Percentiles rank a stretch among this genome's conserved stretches.
Conservation (phyloP, 129 eudicot genomes). For the Pittosporum tobira region DNA sequence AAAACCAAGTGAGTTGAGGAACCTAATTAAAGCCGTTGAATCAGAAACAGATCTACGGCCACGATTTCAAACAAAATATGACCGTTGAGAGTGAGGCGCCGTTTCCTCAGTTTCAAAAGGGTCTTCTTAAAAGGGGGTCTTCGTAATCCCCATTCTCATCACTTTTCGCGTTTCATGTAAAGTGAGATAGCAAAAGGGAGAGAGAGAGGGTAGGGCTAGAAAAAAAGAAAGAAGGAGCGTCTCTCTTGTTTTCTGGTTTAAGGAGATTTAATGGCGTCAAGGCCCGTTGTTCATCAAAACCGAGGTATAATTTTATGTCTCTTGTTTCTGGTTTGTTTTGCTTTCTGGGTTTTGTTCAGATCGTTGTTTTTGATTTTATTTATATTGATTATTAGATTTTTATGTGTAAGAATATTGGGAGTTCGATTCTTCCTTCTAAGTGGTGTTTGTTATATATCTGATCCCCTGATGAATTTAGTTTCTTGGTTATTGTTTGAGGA, state of each 20-base stretch:
- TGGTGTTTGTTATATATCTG: not conserved
- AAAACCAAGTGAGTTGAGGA: not conserved
- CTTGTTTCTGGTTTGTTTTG: not conserved
- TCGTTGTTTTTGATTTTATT: too few relatives aligned
- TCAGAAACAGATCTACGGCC: not conserved
- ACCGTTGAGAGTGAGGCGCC: not conserved
- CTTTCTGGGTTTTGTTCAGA: not conserved
- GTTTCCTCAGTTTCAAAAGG: not conserved
- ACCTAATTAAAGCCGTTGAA: constrained; percentile 2
- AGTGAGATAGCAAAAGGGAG: not conserved
- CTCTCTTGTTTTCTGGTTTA: too few relatives aligned
- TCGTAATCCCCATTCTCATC: not conserved
- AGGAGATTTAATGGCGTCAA: constrained; percentile 1
- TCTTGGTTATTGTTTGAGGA: too few relatives aligned
- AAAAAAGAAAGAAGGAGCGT: not conserved
- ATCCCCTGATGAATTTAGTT: too few relatives aligned
- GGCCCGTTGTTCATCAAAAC: not conserved
- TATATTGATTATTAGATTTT: too few relatives aligned
- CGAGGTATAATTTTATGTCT: not conserved
- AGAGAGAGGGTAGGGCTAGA: not conserved
- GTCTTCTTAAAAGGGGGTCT: not conserved
- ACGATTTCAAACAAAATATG: constrained; percentile 4
- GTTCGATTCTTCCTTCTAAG: not conserved
- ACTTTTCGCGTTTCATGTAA: not conserved
- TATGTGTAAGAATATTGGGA: not conserved